Base-by-base conservation (phyloP, 2,329 filamentous ascomycete genomes). In the Diaporthe velutina region DNA sequence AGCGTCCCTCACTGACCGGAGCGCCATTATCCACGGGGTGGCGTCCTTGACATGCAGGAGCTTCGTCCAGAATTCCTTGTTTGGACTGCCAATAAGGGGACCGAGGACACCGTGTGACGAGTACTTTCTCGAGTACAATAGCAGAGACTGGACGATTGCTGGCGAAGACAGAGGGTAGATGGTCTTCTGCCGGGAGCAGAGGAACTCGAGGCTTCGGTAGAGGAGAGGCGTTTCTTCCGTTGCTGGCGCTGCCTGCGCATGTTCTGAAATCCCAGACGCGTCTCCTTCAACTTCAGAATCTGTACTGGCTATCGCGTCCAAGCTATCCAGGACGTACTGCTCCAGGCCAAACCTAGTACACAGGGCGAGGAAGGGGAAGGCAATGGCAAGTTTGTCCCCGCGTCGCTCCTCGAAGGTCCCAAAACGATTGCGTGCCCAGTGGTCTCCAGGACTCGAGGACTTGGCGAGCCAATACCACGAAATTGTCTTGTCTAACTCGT, bases 351-450 rank as follows among this genome's bases (percentile, higher is more conserved):
- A 84, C 73, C 80, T 83, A 42, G 79, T 80, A 4, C 82, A 79
- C 1, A 84, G 76, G 10, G 79, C 79, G 10, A 84, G 60, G 42
- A 83, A 84, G 1, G 82, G 81, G 22, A 70, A 42, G 3, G 61
- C 52, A n/a, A 73, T 61, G 13, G 40, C 35, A 22, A 73, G 72
- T 22, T 52, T 73, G 9, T 52, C 28, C 35, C 72, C 72, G 9
- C 42, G 30, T 52, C 72, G 45, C 64, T 73, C 52, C 33, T 73
- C 64, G 12, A 70, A 73, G n/a, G 72, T 73, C 4, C 72, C 72
- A 61, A 83, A 83, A 0, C 80, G 79, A 57, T 72, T 80, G 48
- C 80, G 77, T 0, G 83, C 81, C 82, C 83, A 84, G 73, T 84
- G 80, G 52, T 84, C 83, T 45, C 79, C 76, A 0, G 76, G 77